phyloP scores from a whole-genome alignment of 768 basidiomycete genomes.

The Xanthoconium purpureum region DNA sequence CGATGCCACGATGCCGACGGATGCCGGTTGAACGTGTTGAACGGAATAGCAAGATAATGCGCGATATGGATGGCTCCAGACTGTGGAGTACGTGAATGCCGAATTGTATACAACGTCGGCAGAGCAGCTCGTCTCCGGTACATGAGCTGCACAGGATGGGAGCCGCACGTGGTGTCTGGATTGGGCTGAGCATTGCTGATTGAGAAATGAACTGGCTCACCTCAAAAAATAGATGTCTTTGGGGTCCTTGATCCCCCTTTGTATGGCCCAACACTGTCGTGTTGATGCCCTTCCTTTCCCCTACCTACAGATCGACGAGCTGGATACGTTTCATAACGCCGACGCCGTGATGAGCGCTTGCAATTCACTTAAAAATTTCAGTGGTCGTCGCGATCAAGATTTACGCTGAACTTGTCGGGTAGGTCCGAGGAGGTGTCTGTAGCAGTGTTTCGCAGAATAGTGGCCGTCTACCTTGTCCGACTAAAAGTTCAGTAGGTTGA shows the following conservation, averaged over 20 bases:
- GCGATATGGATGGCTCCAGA: slow-evolving; percentile 20
- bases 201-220: slow-evolving; percentile 24
- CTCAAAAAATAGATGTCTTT: slow-evolving; percentile 4
- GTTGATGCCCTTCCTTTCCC: slow-evolving; percentile 4
- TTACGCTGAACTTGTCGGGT: not conserved
- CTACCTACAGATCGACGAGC: slow-evolving; percentile 19
- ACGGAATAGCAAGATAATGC: slow-evolving; percentile 10
- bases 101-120: slow-evolving; percentile 26
- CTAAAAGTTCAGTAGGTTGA: slow-evolving; percentile 5
- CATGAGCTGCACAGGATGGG: slow-evolving; percentile 9
- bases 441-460: slow-evolving; percentile 7
- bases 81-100: slow-evolving; percentile 25
- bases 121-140: slow-evolving; percentile 19
- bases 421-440: slow-evolving; percentile 24
- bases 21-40: slow-evolving; percentile 22
- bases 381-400: slow-evolving; percentile 6
- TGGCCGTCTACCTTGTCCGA: slow-evolving; percentile 15
- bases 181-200: not conserved
- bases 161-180: slow-evolving; percentile 18
- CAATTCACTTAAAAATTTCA: slow-evolving; percentile 11
- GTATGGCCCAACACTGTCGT: not conserved
- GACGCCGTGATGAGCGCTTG: slow-evolving; percentile 17
- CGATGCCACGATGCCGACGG: slow-evolving; percentile 18
- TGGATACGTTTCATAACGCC: slow-evolving; percentile 12
- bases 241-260: slow-evolving; percentile 24